These are phyloP conservation scores for Pistacia atlantica DNA, from an alignment of 345 rosid species.

Conservation along the genomic window DNA sequence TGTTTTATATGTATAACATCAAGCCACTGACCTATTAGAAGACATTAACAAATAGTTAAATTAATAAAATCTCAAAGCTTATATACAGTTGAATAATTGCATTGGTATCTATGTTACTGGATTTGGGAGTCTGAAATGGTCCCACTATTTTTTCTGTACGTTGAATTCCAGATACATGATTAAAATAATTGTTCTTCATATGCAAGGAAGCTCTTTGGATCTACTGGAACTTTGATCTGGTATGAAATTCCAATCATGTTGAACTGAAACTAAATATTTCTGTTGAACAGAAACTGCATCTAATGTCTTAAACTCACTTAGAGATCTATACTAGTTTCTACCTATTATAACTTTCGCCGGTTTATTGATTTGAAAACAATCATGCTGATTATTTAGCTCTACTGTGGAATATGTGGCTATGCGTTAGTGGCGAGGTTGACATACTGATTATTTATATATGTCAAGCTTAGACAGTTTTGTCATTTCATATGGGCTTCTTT, in stretches of 20 bases:
- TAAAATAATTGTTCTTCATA: background rate
- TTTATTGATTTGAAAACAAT: background rate
- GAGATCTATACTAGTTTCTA: background rate
- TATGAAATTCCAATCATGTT: background rate
- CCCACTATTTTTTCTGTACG: background rate
- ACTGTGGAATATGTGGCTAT: background rate
- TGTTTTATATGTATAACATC: background rate
- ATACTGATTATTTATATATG: background rate
- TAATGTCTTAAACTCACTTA: background rate
- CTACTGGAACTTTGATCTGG: background rate
- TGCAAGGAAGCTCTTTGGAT: background rate
- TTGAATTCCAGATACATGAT: background rate
- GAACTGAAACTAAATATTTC: too few relatives aligned
- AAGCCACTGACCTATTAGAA: background rate
- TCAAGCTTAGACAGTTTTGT: background rate
- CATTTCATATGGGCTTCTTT: background rate
- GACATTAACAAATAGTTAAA: background rate
- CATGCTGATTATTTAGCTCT: background rate
- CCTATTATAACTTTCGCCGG: background rate
- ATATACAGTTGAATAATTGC: background rate
- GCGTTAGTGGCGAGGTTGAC: background rate
- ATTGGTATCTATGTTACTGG: constrained; percentile 4
- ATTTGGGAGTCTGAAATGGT: background rate
- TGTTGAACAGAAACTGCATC: background rate
- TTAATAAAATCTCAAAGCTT: background rate